phyloP scores from a whole-genome alignment of 495 filamentous ascomycete species.

The Penicillium dipodomyicola region DNA sequence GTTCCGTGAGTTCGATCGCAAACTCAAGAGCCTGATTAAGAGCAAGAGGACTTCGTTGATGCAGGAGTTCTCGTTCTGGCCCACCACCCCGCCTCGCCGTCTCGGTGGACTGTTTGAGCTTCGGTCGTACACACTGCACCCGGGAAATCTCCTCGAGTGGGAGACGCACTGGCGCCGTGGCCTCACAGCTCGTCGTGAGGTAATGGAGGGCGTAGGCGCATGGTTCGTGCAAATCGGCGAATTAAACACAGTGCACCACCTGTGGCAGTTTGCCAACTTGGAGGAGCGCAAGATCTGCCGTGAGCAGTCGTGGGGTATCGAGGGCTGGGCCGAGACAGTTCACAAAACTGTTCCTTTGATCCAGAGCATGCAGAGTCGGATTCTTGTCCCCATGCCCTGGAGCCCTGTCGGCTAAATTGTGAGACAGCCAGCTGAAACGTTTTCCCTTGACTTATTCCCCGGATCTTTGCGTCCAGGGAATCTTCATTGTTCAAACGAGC shows the following conservation, averaged over 20 bases:
- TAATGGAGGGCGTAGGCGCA: slow-evolving; percentile 97
- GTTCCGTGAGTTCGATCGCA: slow-evolving; percentile 74
- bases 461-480: background rate
- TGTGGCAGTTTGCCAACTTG: slow-evolving; percentile 97
- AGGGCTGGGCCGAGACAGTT: slow-evolving; percentile 96
- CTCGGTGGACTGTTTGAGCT: slow-evolving; percentile 95
- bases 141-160: slow-evolving; percentile 95
- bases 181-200: slow-evolving; percentile 81
- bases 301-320: slow-evolving; percentile 92
- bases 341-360: slow-evolving; percentile 98
- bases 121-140: slow-evolving; percentile 93
- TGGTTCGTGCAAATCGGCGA: slow-evolving; percentile 99
- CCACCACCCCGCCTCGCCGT: slow-evolving; percentile 83
- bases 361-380: slow-evolving; percentile 90
- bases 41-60: slow-evolving; percentile 87
- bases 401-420: slow-evolving; percentile 72
- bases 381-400: slow-evolving; percentile 94
- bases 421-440: background rate
- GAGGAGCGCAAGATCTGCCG: slow-evolving; percentile 88
- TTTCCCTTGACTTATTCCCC: background rate
- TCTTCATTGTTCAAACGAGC: background rate
- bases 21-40: slow-evolving; percentile 76
- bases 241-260: slow-evolving; percentile 94
- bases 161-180: slow-evolving; percentile 97
- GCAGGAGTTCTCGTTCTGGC: slow-evolving; percentile 99